phyloP scores from a whole-genome alignment of 495 filamentous ascomycete species.

The Jackrogersella multiformis region DNA sequence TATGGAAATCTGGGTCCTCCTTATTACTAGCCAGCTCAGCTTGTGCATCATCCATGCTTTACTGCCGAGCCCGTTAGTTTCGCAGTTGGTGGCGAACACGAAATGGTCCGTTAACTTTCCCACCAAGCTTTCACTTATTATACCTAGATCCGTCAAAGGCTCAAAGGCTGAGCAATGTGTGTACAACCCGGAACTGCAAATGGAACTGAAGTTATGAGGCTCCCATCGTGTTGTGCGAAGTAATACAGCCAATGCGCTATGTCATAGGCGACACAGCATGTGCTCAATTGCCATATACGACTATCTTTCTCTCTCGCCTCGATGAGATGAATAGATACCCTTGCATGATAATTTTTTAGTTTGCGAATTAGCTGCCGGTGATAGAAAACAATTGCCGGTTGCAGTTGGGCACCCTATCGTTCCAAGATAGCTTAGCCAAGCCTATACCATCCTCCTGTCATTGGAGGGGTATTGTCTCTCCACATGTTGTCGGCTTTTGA shows the following conservation, averaged over 20 bases:
- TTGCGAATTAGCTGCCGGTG: conserved; percentile 40
- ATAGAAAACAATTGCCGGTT: conserved; percentile 44
- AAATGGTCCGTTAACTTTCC: conserved; percentile 17
- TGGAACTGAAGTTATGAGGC: conserved; percentile 29
- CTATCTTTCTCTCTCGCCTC: background rate
- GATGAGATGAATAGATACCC: conserved; percentile 30
- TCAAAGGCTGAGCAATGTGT: background rate
- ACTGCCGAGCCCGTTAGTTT: conserved; percentile 4
- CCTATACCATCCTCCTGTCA: conserved; percentile 25
- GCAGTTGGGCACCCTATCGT: conserved; percentile 30
- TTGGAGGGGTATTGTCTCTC: conserved; percentile 38
- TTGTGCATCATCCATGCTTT: conserved; percentile 23
- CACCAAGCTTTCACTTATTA: background rate
- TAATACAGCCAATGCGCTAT: conserved; percentile 20
- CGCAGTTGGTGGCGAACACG: conserved; percentile 24
- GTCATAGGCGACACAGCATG: conserved; percentile 23
- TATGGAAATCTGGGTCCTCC: conserved; percentile 1
- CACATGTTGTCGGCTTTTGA: conserved; percentile 42
- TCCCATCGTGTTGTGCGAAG: conserved; percentile 15
- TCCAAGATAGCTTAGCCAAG: conserved; percentile 38
- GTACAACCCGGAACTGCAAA: conserved; percentile 5
- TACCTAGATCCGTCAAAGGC: background rate
- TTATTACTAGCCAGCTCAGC: conserved; percentile 19
- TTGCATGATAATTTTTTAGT: conserved; percentile 42
- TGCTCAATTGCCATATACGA: conserved; percentile 25